Base-by-base conservation (phyloP, 1,139 yeast genomes). In the Komagataea norvegica region DNA sequence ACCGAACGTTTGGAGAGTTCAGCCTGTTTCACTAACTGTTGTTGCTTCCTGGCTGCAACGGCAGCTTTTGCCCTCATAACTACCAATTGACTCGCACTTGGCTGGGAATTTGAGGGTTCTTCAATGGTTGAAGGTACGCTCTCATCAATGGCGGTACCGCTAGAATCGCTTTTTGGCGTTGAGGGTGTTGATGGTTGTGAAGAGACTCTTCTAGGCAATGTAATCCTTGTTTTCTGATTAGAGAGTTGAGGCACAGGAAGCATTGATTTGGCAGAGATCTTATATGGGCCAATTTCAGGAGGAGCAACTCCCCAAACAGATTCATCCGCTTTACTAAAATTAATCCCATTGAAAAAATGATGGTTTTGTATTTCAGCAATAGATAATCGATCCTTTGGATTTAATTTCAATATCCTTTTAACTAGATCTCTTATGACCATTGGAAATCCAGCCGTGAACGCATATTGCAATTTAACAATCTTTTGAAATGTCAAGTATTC, bases 401-500 rank as follows among this genome's bases (percentile, higher is more conserved):
- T 64, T 29, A 74, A 62, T 1, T 81, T 70, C 40, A 93, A 65
- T 4, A 87, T 71, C 41, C 72, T 68, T 55, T 85, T 85, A 24
- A 88, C 77, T 36, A 89, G 65, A 48, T 79, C 85, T 33, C 85
- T 67, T 1, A 86, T 75, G 5, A 86, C 72, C 45, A 77, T 64
- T 6, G 95, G 94, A 48, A 79, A 76, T 3, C 84, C 84, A 0
- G 89, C 85, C 15, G 88, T 80, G 54, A 84, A 88, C 4, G 86
- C 74, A 60, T 78, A 93, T 46, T 89, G 93, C 25, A 82, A 73
- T 54, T 79, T 80, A 52, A 87, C 83, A 49, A 93, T 88, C 57
- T 89, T 88, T 56, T 93, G 97, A 60, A 93, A 93, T 0, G 96
- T 91, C 41, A 86, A 69, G 55, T 88, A 93, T 60, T 93, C 98